Conservation (phyloP, 148 eudicot species). For the Tetragonia tetragonoides region DNA sequence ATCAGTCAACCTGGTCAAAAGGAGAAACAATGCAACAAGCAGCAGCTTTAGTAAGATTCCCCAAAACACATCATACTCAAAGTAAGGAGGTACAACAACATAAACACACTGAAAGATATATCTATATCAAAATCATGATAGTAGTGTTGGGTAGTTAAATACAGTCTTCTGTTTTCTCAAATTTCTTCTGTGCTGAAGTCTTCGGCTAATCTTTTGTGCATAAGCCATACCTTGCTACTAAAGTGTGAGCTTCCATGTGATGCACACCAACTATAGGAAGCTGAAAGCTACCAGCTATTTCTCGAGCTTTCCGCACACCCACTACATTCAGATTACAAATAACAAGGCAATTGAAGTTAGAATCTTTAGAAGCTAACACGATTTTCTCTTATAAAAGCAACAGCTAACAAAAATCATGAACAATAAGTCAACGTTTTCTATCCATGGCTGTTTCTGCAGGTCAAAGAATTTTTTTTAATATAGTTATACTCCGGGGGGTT, state of each 20-base stretch:
- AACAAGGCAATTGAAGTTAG: slow-evolving; percentile 14
- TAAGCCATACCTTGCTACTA: slow-evolving; percentile 75
- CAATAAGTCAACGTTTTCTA: background rate
- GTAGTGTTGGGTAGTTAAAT: background rate
- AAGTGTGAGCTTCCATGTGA: slow-evolving; percentile 99
- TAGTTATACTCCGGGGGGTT: no score
- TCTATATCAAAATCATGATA: background rate
- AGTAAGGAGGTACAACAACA: background rate
- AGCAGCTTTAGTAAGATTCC: background rate
- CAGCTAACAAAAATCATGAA: background rate
- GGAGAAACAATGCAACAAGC: background rate
- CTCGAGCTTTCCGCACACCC: slow-evolving; percentile 94
- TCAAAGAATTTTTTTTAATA: no score
- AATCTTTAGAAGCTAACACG: background rate
- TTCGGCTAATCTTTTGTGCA: background rate
- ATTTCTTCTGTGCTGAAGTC: background rate
- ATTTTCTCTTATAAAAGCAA: background rate
- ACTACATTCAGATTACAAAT: slow-evolving; percentile 46
- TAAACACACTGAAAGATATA: background rate
- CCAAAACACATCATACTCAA: background rate
- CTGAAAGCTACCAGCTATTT: slow-evolving; percentile 65
- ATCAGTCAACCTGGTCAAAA: slow-evolving; percentile 58
- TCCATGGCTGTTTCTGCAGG: background rate
- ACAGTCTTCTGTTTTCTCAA: no score
- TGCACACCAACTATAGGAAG: slow-evolving; percentile 90